Base-by-base conservation (phyloP, 805 yeast genomes). In the Yamadazyma sp. region DNA sequence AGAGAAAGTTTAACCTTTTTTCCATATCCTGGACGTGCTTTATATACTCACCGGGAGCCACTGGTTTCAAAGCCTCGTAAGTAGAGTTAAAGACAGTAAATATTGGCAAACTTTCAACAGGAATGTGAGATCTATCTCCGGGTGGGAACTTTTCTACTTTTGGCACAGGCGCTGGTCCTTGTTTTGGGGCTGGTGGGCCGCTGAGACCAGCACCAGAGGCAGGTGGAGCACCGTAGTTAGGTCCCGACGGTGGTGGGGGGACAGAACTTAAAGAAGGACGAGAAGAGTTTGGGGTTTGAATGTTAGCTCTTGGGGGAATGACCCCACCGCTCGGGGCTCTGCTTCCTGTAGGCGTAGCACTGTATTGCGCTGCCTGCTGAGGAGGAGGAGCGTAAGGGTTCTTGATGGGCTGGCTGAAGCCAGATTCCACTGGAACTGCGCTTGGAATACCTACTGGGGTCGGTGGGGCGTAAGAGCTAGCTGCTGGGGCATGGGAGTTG, bases 11-110 rank as follows among this genome's bases (percentile, higher is more conserved):
- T 40, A 93, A 63, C 59, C 98, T 78, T 67, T 84, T 83, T 49
- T 82, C 91, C 55, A 95, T 80, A 58, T 91, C 98, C 31, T 63
- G 67, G 36, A 84, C 74, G 53, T 88, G 96, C 45, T 78, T 82
- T 18, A 73, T 59, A 53, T 77, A 87, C 55, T 78, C 80, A 34
- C 78, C 84, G 17, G 96, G 95, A 28, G 88, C 75, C 30, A 71
- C 67, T 12, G 95, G 91, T 49, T 80, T 75, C 12, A 87, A 80
- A 20, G 77, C 70, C 18, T 68, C 75, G 49, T 87, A 59, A 48
- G 78, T 79, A 4, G 62, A 55, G 10, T 68, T 64, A 38, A 93
- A 71, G 9, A 67, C 67, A n/a, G 73, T 69, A 50, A 66, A 78
- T 30, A 93, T 77, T 12, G 82, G 80, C 49, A 62, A 53, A 6